Base-by-base conservation (phyloP, 2,329 filamentous ascomycete species). In the Sporothrix brunneoviolacea region DNA sequence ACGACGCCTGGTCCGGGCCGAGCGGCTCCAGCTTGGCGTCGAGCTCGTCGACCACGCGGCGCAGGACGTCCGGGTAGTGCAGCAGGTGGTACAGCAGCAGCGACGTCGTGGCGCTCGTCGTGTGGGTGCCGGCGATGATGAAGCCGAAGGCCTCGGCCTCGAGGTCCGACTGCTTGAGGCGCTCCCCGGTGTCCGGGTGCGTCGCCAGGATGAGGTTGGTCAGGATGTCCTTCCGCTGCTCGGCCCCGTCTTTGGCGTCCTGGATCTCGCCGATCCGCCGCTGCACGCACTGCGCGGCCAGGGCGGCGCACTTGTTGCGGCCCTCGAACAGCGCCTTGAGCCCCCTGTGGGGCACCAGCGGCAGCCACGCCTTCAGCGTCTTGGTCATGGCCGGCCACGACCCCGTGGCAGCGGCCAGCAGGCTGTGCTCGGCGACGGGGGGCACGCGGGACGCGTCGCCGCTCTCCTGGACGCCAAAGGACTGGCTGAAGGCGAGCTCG, bases 71-170 rank as follows among this genome's bases (percentile, higher is more conserved):
- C 8, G 62, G 62, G n/a, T 55, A 42, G 35, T 66, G 65, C 0
- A 66, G 53, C 0, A 67, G 55, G 37, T 66, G 58, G 42, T 62
- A 64, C 27, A 66, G 63, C 1, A 67, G 52, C 18, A 66, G 44
- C 3, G 62, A 46, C 5, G 59, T 57, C 1, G 63, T 65, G 1
- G 59, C 62, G 33, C 58, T 60, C 15, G 63, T 66, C 2, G 64
- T 65, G 48, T 66, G 63, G 7, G 61, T 62, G 8, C 64, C 64
- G 12, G 64, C 64, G 44, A 67, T 63, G 18, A 68, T 65, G 43
- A 67, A 65, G 1, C 62, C 65, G 56, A 68, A 68, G 4, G 64
- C 64, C 42, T 68, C 64, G 0, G 65, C 62, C 45, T 65, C 61
- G 1, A 68, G 51, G 27, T 68, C 65, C 2, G 33, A 48, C 35